Percentiles rank a stretch among this genome's conserved stretches.
phyloP scores from a whole-genome alignment of 352 stramenopile genomes.

The Phytophthora quininea region DNA sequence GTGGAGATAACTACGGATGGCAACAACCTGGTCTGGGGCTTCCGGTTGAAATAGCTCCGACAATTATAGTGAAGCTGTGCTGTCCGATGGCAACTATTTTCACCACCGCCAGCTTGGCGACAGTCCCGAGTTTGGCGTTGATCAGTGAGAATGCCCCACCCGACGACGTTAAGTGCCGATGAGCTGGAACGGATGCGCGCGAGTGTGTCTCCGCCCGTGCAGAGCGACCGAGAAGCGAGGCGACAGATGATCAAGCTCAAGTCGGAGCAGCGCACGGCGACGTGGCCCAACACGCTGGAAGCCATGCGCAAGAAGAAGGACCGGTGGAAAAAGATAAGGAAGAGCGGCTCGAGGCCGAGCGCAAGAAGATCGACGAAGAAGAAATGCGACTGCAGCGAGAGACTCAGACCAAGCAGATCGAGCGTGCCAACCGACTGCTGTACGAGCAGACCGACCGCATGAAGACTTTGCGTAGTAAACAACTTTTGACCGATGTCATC shows the following conservation, averaged over 20 bases:
- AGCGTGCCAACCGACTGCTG: conserved; percentile 81
- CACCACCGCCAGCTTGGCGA: too few species aligned
- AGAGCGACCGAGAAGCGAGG: conserved; percentile 73
- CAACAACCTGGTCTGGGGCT: too few species aligned
- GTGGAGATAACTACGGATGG: too few species aligned
- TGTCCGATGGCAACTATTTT: too few species aligned
- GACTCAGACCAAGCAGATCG: conserved; percentile 81
- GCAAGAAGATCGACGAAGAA: conserved; percentile 78
- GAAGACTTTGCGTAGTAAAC: conserved; percentile 89
- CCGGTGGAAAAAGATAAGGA: conserved; percentile 91
- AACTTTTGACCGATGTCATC: conserved; percentile 87
- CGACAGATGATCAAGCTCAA: conserved; percentile 71
- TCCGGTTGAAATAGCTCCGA: too few species aligned
- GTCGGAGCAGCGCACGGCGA: conserved; percentile 79
- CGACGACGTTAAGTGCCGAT: conserved; percentile 59
- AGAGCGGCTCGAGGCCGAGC: conserved; percentile 76
- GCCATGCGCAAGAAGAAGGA: conserved; percentile 91
- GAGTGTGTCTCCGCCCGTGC: conserved; percentile 62
- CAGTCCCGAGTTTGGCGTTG: too few species aligned
- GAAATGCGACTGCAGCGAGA: conserved; percentile 79
- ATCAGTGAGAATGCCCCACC: conserved; percentile 31
- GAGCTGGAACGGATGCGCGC: conserved; percentile 74
- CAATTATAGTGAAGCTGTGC: too few species aligned
- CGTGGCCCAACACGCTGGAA: conserved; percentile 93
- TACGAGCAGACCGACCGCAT: conserved; percentile 94